Conservation (phyloP, 108 stramenopile genomes). For the Fragilaria crotonensis region DNA sequence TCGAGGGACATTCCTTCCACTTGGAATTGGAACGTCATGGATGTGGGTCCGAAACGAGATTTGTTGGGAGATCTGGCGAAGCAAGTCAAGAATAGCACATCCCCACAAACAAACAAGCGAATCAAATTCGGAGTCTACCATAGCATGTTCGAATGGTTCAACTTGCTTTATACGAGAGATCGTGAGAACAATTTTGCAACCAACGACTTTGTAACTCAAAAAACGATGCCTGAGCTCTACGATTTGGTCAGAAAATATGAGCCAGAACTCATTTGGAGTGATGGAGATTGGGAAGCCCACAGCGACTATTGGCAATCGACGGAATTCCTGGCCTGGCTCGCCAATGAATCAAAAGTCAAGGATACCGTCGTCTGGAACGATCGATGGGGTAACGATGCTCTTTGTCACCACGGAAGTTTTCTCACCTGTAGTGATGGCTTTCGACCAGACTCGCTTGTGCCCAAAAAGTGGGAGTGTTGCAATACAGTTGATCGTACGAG, state of each 20-base stretch:
- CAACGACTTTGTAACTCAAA: slow-evolving; percentile 20
- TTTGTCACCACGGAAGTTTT: slow-evolving; percentile 32
- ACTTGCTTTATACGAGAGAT: slow-evolving; percentile 23
- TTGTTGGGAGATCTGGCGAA: slow-evolving; percentile 34
- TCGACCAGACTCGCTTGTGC: slow-evolving; percentile 9
- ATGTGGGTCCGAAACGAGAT: slow-evolving; percentile 36
- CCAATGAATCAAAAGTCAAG: slow-evolving; percentile 24
- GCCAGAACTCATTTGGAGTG: slow-evolving; percentile 38
- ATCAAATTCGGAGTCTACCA: slow-evolving; percentile 40
- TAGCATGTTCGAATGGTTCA: slow-evolving; percentile 39
- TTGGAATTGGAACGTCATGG: slow-evolving; percentile 45
- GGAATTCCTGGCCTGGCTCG: slow-evolving; percentile 35
- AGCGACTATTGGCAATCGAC: slow-evolving; percentile 25
- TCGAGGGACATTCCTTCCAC: slow-evolving; percentile 16
- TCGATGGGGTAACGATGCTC: slow-evolving; percentile 35
- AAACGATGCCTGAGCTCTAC: slow-evolving; percentile 35
- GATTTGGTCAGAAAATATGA: slow-evolving; percentile 39
- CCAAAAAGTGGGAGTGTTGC: slow-evolving; percentile 31
- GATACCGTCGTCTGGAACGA: slow-evolving; percentile 37
- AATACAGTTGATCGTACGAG: slow-evolving; percentile 19
- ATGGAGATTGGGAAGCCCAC: slow-evolving; percentile 33
- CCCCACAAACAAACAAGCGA: slow-evolving; percentile 12
- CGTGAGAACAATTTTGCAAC: slow-evolving; percentile 25
- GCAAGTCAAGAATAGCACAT: slow-evolving; percentile 17
- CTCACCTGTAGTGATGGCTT: slow-evolving; percentile 31